Evolutionary conservation across 2,329 filamentous ascomycete species (phyloP).

Genomic region (Ophiosphaerella herpotricha): DNA sequence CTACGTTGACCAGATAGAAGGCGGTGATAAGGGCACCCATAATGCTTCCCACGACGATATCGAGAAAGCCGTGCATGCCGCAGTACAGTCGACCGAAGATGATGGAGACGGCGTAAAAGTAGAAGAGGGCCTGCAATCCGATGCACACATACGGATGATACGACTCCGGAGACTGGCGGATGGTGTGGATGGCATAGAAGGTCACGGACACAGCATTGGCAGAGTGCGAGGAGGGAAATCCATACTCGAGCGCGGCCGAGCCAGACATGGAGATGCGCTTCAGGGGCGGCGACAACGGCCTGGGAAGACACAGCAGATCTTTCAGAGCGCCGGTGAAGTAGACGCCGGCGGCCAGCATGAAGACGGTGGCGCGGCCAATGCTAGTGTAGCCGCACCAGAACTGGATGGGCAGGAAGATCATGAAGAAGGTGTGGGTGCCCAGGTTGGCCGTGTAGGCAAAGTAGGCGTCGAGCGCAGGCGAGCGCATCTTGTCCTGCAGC

Average conservation of each 20-base stretch:
- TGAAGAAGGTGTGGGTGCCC: slow-evolving; percentile 98
- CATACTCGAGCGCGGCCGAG: slow-evolving; percentile 92
- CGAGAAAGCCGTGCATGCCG: slow-evolving; percentile 97
- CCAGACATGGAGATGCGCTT: slow-evolving; percentile 97
- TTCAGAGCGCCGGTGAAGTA: slow-evolving; percentile 85
- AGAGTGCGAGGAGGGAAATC: slow-evolving; percentile 95
- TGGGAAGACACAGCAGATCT: slow-evolving; percentile 88
- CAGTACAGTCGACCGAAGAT: slow-evolving; percentile 92
- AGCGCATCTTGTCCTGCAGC: slow-evolving; percentile 79
- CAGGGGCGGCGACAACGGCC: slow-evolving; percentile 88
- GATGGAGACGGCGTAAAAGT: slow-evolving; percentile 88
- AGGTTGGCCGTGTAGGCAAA: slow-evolving; percentile 97
- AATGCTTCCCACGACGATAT: slow-evolving; percentile 79
- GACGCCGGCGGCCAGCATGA: slow-evolving; percentile 71
- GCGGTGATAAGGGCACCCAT: slow-evolving; percentile 71
- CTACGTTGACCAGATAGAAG: slow-evolving; percentile 60
- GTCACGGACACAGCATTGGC: slow-evolving; percentile 96
- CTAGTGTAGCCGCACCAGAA: slow-evolving; percentile 94
- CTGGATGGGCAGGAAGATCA: slow-evolving; percentile 89
- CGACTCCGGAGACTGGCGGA: slow-evolving; percentile 68
- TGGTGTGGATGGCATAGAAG: slow-evolving; percentile 75
- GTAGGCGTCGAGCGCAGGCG: slow-evolving; percentile 88
- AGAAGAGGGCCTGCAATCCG: slow-evolving; percentile 70
- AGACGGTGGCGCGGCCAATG: slow-evolving; percentile 72
- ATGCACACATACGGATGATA: slow-evolving; percentile 64